phyloP scores from a whole-genome alignment of 345 rosid species.

The Salix caprea region DNA sequence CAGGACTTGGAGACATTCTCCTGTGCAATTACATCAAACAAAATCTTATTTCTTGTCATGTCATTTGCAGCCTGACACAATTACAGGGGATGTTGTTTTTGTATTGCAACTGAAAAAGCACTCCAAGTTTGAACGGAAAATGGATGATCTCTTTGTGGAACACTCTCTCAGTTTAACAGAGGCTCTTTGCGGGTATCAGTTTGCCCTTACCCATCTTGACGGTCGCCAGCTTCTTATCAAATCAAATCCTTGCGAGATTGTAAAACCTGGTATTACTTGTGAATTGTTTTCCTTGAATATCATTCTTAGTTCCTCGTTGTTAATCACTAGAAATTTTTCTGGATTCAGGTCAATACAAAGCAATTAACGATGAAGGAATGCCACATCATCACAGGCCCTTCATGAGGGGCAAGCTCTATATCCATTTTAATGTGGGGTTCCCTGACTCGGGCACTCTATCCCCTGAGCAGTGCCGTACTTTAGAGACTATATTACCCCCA shows the following conservation, averaged over 20 bases:
- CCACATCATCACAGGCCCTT: constrained; percentile 62
- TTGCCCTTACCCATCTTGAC: constrained; percentile 54
- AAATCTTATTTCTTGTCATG: background rate
- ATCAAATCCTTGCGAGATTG: constrained; percentile 56
- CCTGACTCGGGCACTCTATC: constrained; percentile 37
- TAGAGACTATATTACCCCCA: constrained; percentile 49
- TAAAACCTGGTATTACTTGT: constrained; percentile 47
- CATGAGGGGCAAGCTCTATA: constrained; percentile 71
- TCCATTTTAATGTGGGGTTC: constrained; percentile 63
- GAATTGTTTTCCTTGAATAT: background rate
- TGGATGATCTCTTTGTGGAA: constrained; percentile 21
- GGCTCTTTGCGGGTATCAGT: constrained; percentile 68
- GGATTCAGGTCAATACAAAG: constrained; percentile 57
- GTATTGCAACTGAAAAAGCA: constrained; percentile 51
- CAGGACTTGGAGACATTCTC: too few relatives aligned
- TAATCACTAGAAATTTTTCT: background rate
- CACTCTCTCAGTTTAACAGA: constrained; percentile 51
- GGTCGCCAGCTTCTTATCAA: constrained; percentile 62
- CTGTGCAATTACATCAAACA: background rate
- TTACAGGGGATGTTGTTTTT: constrained; percentile 46
- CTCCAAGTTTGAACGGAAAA: constrained; percentile 42
- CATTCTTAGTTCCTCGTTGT: background rate
- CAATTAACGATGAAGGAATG: constrained; percentile 75
- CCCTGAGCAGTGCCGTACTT: constrained; percentile 48
- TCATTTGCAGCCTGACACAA: constrained; percentile 38